Conservation (phyloP, 225 moss, liverwort and hornwort genomes). For the Lunularia cruciata region DNA sequence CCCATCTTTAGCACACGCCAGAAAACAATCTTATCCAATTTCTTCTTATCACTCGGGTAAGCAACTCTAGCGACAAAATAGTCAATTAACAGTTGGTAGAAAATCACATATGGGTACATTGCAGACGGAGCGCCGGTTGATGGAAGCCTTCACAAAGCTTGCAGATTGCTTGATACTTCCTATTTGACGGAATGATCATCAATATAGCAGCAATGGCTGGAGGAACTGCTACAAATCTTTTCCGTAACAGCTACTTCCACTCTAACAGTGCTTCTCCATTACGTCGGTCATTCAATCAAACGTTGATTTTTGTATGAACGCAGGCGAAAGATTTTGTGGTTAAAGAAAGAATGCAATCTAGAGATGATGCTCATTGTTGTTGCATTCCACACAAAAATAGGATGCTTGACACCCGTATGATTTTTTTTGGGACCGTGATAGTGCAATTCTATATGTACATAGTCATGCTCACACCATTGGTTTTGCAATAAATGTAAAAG, state of each 20-base stretch:
- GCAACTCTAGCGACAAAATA: constrained; percentile 28
- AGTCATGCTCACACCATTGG: no score
- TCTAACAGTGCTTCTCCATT: constrained; percentile 57
- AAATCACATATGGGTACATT: constrained; percentile 65
- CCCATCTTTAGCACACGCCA: constrained; percentile 15
- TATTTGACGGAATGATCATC: constrained; percentile 77
- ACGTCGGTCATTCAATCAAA: no score
- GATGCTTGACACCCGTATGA: no score
- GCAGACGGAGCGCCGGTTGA: constrained; percentile 49
- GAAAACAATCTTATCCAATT: constrained; percentile 52
- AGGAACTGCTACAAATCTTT: constrained; percentile 74
- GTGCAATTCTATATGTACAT: no score
- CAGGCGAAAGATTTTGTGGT: no score
- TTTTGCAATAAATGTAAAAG: no score
- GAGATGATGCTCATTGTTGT: no score
- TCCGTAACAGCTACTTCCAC: constrained; percentile 68
- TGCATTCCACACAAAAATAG: no score
- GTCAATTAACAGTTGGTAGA: constrained; percentile 80
- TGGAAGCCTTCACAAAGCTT: constrained; percentile 35
- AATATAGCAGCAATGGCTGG: constrained; percentile 72
- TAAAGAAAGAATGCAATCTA: no score
- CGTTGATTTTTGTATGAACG: no score
- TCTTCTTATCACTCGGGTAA: constrained; percentile 60
- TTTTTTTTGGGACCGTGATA: no score
- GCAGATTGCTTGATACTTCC: constrained; percentile 34